These are phyloP conservation scores for Ogataea pilisensis DNA, from an alignment of 805 yeast genomes.

Conservation along the genomic window DNA sequence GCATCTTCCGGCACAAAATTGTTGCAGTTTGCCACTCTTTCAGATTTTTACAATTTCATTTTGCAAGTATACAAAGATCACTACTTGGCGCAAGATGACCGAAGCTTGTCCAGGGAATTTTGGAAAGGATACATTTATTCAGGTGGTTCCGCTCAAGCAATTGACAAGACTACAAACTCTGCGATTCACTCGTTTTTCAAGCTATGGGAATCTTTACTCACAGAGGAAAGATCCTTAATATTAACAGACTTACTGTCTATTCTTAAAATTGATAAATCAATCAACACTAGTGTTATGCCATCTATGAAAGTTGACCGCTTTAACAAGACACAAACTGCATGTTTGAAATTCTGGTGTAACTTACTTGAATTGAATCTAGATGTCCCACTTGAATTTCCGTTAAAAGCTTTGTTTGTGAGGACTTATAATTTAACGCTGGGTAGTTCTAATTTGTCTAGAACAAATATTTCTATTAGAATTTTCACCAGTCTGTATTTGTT, in stretches of 20 bases:
- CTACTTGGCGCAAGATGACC: slow-evolving; percentile 6
- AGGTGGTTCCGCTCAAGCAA: slow-evolving; percentile 53
- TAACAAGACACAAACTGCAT: slow-evolving; percentile 21
- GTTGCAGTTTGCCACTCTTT: slow-evolving; percentile 12
- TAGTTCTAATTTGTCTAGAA: slow-evolving; percentile 36
- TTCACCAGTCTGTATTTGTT: slow-evolving; percentile 36
- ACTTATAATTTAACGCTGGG: slow-evolving; percentile 55
- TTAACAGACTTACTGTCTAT: slow-evolving; percentile 26
- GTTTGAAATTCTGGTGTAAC: slow-evolving; percentile 30
- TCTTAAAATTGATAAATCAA: slow-evolving; percentile 21
- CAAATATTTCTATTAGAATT: slow-evolving; percentile 38
- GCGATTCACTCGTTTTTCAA: slow-evolving; percentile 37
- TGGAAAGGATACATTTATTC: slow-evolving; percentile 54
- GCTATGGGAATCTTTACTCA: slow-evolving; percentile 18
- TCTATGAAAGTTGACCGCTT: slow-evolving; percentile 11
- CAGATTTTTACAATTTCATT: slow-evolving; percentile 29
- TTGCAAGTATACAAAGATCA: slow-evolving; percentile 19
- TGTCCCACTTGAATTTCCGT: slow-evolving; percentile 30
- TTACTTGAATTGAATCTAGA: slow-evolving; percentile 36
- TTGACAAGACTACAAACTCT: slow-evolving; percentile 39
- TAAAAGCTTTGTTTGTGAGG: slow-evolving; percentile 39
- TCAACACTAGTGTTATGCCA: background rate
- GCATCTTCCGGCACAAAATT: too few relatives aligned
- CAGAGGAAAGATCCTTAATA: slow-evolving; percentile 8
- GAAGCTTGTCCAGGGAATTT: slow-evolving; percentile 33